phyloP scores from a whole-genome alignment of 768 basidiomycete species.

The Trametes coccinea region DNA sequence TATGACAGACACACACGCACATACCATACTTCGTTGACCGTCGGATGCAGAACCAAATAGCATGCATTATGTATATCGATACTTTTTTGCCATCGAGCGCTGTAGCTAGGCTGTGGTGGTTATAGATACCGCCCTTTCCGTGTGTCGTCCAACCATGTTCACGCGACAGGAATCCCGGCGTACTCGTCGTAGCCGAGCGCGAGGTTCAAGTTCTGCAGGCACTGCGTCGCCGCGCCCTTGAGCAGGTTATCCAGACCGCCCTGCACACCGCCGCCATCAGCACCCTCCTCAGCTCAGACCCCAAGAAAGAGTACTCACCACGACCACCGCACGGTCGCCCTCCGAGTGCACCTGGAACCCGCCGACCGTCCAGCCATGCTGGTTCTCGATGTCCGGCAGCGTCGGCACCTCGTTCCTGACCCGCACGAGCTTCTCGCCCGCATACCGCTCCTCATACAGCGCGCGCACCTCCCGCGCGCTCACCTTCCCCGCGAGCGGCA shows the following conservation, averaged over 20 bases:
- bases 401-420: slow-evolving; percentile 71
- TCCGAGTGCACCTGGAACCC: slow-evolving; percentile 92
- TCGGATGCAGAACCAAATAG: neutral
- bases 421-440: slow-evolving; percentile 68
- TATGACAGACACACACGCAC: no score
- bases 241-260: slow-evolving; percentile 95
- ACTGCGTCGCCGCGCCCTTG: slow-evolving; percentile 99
- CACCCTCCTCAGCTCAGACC: neutral
- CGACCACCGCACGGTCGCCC: slow-evolving; percentile 91
- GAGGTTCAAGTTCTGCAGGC: slow-evolving; percentile 89
- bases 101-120: neutral
- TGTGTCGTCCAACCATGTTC: neutral
- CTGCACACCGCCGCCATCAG: slow-evolving; percentile 38
- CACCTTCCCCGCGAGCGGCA: slow-evolving; percentile 70
- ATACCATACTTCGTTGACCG: neutral
- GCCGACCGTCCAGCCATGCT: slow-evolving; percentile 89
- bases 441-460: slow-evolving; percentile 80
- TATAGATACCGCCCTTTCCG: neutral
- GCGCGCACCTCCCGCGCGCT: slow-evolving; percentile 69
- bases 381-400: slow-evolving; percentile 72
- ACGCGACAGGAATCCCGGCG: slow-evolving; percentile 64
- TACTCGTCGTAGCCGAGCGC: slow-evolving; percentile 86
- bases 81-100: neutral
- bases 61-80: slow-evolving; percentile 4
- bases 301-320: slow-evolving; percentile 51